These are phyloP conservation scores for Trichoderma arundinaceum DNA, from an alignment of 2,329 filamentous ascomycete genomes.

Conservation along the genomic window DNA sequence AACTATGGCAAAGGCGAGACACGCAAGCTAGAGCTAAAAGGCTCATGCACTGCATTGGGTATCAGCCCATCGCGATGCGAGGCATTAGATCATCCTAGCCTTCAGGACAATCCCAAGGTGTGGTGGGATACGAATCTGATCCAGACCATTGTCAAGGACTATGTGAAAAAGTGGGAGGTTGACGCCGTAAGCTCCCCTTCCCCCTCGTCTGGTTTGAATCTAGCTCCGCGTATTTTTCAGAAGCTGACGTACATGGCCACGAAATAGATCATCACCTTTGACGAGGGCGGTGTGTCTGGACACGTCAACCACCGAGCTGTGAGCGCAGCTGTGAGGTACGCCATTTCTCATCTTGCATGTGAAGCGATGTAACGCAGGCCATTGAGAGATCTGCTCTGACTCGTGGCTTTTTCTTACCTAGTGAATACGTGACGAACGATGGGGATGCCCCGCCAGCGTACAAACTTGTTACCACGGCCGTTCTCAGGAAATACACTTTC, in stretches of 20 bases:
- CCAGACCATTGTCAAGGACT: constrained; percentile 41
- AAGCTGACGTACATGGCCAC: constrained; percentile 7
- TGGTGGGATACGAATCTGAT: constrained; percentile 48
- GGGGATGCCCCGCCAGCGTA: constrained; percentile 44
- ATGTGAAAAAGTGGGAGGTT: constrained; percentile 47
- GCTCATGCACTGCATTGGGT: constrained; percentile 41
- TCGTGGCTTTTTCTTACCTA: constrained; percentile 26
- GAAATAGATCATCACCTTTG: constrained; percentile 48
- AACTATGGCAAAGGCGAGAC: constrained; percentile 43
- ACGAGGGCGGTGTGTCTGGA: constrained; percentile 48
- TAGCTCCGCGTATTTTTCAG: background rate
- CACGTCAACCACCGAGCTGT: constrained; percentile 50
- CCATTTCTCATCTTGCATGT: background rate
- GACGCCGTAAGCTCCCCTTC: constrained; percentile 36
- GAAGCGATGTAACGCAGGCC: background rate
- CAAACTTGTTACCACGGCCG: constrained; percentile 44
- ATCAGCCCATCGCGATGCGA: constrained; percentile 41
- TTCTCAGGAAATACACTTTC: constrained; percentile 48
- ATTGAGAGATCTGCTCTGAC: background rate
- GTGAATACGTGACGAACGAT: constrained; percentile 41
- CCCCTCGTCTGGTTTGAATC: background rate
- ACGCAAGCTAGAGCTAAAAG: constrained; percentile 40
- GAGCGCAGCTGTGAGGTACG: constrained; percentile 47
- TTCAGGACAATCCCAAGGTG: constrained; percentile 47
- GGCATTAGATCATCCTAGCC: constrained; percentile 44